A percentile compares a stretch with the other conserved stretches of the same genome.
Conservation (phyloP, 1,284 basidiomycete genomes). For the Malassezia brasiliensis region DNA sequence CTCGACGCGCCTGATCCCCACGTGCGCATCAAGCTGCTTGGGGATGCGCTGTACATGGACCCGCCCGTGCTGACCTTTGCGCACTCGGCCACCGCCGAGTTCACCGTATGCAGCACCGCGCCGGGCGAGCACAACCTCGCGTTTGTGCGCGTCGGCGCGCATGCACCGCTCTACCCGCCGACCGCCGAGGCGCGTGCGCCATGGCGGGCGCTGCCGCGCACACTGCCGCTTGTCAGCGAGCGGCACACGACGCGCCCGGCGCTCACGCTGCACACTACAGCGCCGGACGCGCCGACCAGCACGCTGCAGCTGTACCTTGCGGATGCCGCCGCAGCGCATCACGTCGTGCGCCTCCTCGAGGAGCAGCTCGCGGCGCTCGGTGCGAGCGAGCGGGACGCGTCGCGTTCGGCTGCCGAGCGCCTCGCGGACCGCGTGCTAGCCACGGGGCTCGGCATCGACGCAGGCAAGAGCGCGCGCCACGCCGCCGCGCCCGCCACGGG, state of each 20-base stretch:
- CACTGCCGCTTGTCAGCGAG: not conserved
- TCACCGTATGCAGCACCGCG: slow-evolving; percentile 32
- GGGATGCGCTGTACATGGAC: slow-evolving; percentile 33
- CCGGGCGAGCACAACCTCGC: slow-evolving; percentile 31
- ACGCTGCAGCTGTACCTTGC: slow-evolving; percentile 1
- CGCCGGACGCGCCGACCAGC: not conserved
- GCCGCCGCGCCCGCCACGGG: slow-evolving; percentile 4
- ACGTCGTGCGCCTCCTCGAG: not conserved
- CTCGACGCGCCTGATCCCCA: slow-evolving; percentile 37
- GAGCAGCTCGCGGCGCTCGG: not conserved
- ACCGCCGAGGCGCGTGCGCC: not conserved
- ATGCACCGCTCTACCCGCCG: slow-evolving; percentile 27
- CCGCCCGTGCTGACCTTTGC: slow-evolving; percentile 39
- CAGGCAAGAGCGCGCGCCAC: not conserved
- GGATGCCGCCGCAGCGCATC: not conserved
- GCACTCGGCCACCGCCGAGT: slow-evolving; percentile 21
- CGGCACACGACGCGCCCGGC: slow-evolving; percentile 2
- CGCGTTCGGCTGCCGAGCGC: too few species aligned
- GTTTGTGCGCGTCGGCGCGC: slow-evolving; percentile 35
- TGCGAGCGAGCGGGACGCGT: not conserved
- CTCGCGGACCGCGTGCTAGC: slow-evolving; percentile 10
- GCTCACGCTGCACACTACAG: not conserved
- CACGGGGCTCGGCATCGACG: not conserved
- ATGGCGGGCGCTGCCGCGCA: slow-evolving; percentile 6
- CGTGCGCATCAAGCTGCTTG: slow-evolving; percentile 35